Percentiles rank a stretch among this genome's conserved stretches.
Conservation (phyloP, 495 filamentous ascomycete species). For the Xylaria cubensis region DNA sequence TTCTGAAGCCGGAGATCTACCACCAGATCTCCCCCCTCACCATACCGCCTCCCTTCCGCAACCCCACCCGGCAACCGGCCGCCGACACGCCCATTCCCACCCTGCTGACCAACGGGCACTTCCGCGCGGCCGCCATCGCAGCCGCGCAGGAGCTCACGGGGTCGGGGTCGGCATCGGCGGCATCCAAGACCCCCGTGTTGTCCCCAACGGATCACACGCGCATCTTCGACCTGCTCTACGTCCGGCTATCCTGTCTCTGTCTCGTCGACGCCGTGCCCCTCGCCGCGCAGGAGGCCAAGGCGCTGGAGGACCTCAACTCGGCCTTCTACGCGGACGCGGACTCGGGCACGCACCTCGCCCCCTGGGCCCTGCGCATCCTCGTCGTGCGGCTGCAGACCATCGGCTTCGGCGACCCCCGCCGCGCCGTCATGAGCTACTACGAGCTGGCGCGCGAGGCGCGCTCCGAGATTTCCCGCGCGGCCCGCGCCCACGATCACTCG, state of each 20-base stretch:
- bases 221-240: constrained; percentile 82
- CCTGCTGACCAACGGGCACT: constrained; percentile 66
- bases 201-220: constrained; percentile 61
- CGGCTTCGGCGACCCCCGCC: constrained; percentile 80
- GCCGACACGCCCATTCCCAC: constrained; percentile 55
- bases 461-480: constrained; percentile 51
- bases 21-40: constrained; percentile 74
- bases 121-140: constrained; percentile 75
- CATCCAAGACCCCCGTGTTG: constrained; percentile 52
- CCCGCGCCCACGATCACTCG: constrained; percentile 46
- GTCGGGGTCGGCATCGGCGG: constrained; percentile 33
- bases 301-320: constrained; percentile 78
- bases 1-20: constrained; percentile 79
- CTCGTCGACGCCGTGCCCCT: constrained; percentile 70
- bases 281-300: constrained; percentile 85
- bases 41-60: constrained; percentile 68
- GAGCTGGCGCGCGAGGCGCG: constrained; percentile 83
- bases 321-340: constrained; percentile 66
- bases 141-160: constrained; percentile 72
- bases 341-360: constrained; percentile 67
- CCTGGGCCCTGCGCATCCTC: constrained; percentile 86
- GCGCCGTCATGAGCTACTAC: constrained; percentile 86
- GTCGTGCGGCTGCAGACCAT: constrained; percentile 83
- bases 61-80: constrained; percentile 51
- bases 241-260: constrained; percentile 80